Conservation (phyloP, 2,329 filamentous ascomycete species). For the Didymellaceae sp. region DNA sequence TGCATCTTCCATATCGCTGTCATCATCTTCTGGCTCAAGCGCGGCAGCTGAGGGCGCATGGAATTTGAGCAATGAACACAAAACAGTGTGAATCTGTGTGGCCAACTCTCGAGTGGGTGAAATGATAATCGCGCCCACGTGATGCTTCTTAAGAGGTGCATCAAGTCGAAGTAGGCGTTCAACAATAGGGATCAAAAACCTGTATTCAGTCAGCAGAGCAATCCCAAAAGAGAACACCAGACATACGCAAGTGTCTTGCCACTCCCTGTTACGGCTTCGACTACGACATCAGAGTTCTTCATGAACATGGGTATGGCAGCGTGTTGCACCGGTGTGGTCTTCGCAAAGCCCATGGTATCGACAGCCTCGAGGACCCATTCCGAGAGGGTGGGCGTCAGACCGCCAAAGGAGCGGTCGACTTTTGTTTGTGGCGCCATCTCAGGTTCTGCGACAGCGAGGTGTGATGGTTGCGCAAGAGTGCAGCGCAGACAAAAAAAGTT, state of each 20-base stretch:
- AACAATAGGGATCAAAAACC: slow-evolving; percentile 80
- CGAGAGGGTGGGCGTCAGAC: slow-evolving; percentile 72
- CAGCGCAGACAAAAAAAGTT: slow-evolving; percentile 26
- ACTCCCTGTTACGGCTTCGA: slow-evolving; percentile 66
- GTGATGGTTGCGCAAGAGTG: slow-evolving; percentile 13
- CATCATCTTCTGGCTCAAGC: slow-evolving; percentile 60
- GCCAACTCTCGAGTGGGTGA: slow-evolving; percentile 94
- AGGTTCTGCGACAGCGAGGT: neutral
- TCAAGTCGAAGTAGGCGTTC: slow-evolving; percentile 81
- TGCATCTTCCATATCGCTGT: slow-evolving; percentile 50
- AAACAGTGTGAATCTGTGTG: slow-evolving; percentile 84
- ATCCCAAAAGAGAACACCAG: neutral
- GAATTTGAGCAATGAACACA: slow-evolving; percentile 78
- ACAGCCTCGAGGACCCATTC: slow-evolving; percentile 89
- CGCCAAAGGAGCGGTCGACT: slow-evolving; percentile 66
- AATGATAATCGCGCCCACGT: slow-evolving; percentile 89
- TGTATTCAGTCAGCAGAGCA: slow-evolving; percentile 9
- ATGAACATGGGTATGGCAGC: slow-evolving; percentile 88
- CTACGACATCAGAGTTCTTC: slow-evolving; percentile 89
- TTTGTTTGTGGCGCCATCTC: slow-evolving; percentile 45
- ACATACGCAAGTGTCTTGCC: slow-evolving; percentile 44
- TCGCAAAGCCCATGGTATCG: slow-evolving; percentile 80
- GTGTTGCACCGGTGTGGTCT: slow-evolving; percentile 94
- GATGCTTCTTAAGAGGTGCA: slow-evolving; percentile 85
- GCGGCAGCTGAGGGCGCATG: slow-evolving; percentile 78